Base-by-base conservation (phyloP, 352 stramenopile genomes). In the Lagenidium giganteum region DNA sequence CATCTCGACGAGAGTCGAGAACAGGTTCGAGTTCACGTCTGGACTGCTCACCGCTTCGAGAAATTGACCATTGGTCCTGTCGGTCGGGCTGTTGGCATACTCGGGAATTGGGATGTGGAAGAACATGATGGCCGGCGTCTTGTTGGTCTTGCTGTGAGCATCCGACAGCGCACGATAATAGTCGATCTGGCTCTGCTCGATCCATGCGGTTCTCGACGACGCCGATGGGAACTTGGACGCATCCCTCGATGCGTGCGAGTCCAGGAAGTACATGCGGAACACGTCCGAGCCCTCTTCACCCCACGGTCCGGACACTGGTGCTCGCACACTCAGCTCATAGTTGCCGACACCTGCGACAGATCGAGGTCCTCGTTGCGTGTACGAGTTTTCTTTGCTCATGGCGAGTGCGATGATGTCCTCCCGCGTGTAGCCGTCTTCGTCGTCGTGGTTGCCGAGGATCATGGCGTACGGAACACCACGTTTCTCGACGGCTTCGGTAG, bases 261-360 rank as follows among this genome's bases (percentile, higher is more conserved):
- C 73, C 22, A 85, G 36, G 44, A 85, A 82, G 45, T 83, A 85
- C 57, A 85, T 80, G 13, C 67, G 66, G 36, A 84, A 81, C 2
- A 82, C 59, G 0, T 41, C 54, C 12, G 59, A 38, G 8, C 47
- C 46, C 0, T 40, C 20, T 18, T 34, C 14, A 4, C 70, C 65
- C 70, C 68, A 82, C 1, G 42, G 29, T 0, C 61, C 67, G 20
- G 43, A 31, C 2, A 29, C 24, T 16, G 74, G 68, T 1, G 70
- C 61, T 3, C 61, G 47, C 17, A 87, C 55, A n/a, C 57, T 59
- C 0, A 83, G 41, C 41, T 71, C 61, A 53, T 80, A 86, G 53
- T 86, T 86, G 13, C 73, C 73, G 2, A 79, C 39, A 1, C 73
- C 67, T 22, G 60, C 54, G 8, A 78, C 47, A 1, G 30, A 39